Base-by-base conservation (phyloP, 106 monocot species). In the Ottelia alismoides region DNA sequence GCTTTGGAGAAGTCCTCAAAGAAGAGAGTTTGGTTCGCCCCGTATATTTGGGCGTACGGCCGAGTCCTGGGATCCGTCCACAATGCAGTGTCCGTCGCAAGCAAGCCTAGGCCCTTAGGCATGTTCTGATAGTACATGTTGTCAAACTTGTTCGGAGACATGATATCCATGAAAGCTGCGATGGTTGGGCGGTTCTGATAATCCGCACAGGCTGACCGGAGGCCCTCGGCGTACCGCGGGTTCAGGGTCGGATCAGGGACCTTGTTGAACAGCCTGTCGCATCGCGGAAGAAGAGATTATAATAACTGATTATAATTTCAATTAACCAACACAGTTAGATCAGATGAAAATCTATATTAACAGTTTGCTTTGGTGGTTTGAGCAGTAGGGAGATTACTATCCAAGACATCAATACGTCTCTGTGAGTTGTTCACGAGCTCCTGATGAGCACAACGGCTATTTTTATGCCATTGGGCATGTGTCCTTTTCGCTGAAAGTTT, bases 111-210 rank as follows among this genome's bases (percentile, higher is more conserved):
- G 20, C 78, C 78, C 3, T 51, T 49, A 45, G 18, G 29, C 27
- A 79, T 51, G n/a, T n/a, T n/a, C n/a, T n/a, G n/a, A n/a, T n/a
- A n/a, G n/a, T n/a, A n/a, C n/a, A n/a, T n/a, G n/a, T 74, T 22
- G 24, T 52, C 23, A 26, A 25, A 52, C 25, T n/a, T n/a, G n/a
- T n/a, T n/a, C n/a, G n/a, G n/a, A n/a, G n/a, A n/a, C 70, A 85
- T 76, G 27, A 79, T 31, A 62, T 79, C 84, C 53, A 76, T 85
- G 69, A 85, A 79, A 23, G 63, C 63, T 20, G 84, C 59, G 49
- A 76, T 58, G 3, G 79, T 76, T 2, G 72, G 55, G 31, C 74
- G 64, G n/a, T 25, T 51, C 10, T 3, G 3, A 60, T 77, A 74
- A 30, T 55, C 70, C 5, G 63, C 64, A 56, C 85, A 86, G 0